Evolutionary conservation across 768 basidiomycete genomes (phyloP).

Genomic region (Candolleomyces eurysporus): DNA sequence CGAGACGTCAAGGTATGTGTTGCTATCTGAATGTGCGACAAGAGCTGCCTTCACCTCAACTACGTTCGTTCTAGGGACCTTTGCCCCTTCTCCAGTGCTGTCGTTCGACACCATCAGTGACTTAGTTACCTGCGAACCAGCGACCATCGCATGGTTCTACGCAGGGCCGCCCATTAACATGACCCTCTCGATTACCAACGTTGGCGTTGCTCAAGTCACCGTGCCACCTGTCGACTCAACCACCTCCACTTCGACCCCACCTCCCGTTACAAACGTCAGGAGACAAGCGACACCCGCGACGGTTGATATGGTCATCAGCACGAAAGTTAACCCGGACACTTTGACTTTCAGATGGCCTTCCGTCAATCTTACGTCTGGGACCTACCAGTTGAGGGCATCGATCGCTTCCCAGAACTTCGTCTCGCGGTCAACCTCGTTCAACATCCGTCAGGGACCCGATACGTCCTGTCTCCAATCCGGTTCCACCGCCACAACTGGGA

Average conservation of each 20-base stretch:
- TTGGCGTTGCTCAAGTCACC: constrained; percentile 23
- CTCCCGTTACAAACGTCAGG: not conserved
- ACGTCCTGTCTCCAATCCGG: constrained; percentile 29
- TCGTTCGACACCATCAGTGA: constrained; percentile 7
- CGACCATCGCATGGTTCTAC: constrained; percentile 10
- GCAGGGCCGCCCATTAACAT: constrained; percentile 1
- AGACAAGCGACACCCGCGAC: constrained; percentile 5
- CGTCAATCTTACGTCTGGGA: constrained; percentile 48
- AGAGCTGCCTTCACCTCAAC: no score
- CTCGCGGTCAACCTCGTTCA: constrained; percentile 24
- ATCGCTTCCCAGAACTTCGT: constrained; percentile 19
- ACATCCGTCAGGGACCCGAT: constrained; percentile 27
- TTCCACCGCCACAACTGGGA: constrained; percentile 15
- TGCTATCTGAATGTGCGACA: no score
- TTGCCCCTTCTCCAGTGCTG: not conserved
- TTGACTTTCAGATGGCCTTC: constrained; percentile 38
- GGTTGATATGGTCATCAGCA: constrained; percentile 9
- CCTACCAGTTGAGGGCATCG: constrained; percentile 39
- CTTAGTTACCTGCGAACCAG: constrained; percentile 6
- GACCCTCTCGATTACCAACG: constrained; percentile 8
- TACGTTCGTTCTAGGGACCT: no score
- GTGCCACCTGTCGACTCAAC: constrained; percentile 6
- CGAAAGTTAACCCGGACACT: constrained; percentile 24
- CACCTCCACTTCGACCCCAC: not conserved
- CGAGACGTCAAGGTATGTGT: not conserved